A percentile compares a stretch with the other conserved stretches of the same genome.
Conservation (phyloP, 495 filamentous ascomycete species). For the Ascodesmis nigricans region DNA sequence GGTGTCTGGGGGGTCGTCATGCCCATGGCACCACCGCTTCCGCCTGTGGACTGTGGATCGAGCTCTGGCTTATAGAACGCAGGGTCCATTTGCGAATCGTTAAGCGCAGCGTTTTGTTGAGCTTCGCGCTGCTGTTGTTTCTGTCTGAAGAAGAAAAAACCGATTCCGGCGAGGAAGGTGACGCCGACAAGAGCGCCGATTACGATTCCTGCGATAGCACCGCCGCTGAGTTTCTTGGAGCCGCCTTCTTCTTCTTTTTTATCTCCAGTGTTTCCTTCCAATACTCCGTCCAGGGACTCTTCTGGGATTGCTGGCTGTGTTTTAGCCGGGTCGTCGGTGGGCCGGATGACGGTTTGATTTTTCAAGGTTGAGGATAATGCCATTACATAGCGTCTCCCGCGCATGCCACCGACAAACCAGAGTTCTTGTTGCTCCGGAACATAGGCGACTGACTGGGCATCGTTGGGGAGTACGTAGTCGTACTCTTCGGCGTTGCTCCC, state of each 20-base stretch:
- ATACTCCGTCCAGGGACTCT: neutral
- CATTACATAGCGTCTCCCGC: conserved; percentile 1
- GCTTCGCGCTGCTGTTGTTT: no score
- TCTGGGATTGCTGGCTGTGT: neutral
- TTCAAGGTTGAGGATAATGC: neutral
- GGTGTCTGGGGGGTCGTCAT: no score
- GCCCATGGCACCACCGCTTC: no score
- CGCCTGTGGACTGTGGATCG: no score
- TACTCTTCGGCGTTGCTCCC: neutral
- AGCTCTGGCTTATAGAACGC: no score
- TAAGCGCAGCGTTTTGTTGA: no score
- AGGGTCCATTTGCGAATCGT: no score
- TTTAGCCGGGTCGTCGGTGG: neutral
- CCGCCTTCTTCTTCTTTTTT: no score
- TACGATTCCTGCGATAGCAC: neutral
- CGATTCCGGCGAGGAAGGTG: no score
- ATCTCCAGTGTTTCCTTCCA: no score
- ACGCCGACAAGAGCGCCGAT: neutral
- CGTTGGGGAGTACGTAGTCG: neutral
- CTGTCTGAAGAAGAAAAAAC: no score
- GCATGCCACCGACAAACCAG: neutral
- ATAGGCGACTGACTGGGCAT: neutral
- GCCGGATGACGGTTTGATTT: neutral
- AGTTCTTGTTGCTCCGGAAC: conserved; percentile 1
- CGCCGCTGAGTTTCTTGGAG: no score